These are phyloP conservation scores for Castanopsis chinensis DNA, from an alignment of 306 rosid species.

Conservation along the genomic window DNA sequence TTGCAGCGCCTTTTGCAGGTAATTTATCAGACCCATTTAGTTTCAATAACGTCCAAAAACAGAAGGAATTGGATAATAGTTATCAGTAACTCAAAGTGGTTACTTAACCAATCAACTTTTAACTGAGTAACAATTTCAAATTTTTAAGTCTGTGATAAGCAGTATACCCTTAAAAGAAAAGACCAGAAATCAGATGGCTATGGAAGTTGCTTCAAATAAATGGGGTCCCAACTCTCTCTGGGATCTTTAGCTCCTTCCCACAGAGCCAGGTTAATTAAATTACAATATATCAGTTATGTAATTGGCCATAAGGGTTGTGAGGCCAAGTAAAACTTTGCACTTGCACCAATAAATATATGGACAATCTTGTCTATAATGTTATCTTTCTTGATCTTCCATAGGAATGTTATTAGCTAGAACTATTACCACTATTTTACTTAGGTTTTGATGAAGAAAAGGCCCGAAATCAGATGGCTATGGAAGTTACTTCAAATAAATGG, in stretches of 20 bases:
- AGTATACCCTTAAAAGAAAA: background rate
- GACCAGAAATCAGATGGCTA: background rate
- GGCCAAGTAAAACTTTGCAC: background rate
- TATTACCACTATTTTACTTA: conserved; percentile 1
- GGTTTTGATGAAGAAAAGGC: conserved; percentile 2
- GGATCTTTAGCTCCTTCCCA: background rate
- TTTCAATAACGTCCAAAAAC: conserved; percentile 2
- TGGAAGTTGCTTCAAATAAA: background rate
- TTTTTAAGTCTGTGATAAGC: background rate
- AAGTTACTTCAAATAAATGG: background rate
- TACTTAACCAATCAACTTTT: background rate
- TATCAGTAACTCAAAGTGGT: background rate
- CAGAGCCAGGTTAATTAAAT: background rate
- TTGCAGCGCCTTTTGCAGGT: conserved; percentile 98
- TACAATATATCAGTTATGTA: background rate
- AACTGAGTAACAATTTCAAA: background rate
- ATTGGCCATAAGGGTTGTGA: background rate
- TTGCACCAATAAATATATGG: background rate
- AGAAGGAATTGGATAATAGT: background rate
- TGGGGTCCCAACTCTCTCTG: background rate
- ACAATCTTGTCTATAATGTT: background rate
- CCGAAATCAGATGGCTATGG: background rate
- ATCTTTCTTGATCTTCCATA: background rate
- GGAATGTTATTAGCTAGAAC: conserved; percentile 6
- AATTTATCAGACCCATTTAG: conserved; percentile 15